Conservation (phyloP, 2,329 filamentous ascomycete genomes). For the Pseudogymnoascus sp. region DNA sequence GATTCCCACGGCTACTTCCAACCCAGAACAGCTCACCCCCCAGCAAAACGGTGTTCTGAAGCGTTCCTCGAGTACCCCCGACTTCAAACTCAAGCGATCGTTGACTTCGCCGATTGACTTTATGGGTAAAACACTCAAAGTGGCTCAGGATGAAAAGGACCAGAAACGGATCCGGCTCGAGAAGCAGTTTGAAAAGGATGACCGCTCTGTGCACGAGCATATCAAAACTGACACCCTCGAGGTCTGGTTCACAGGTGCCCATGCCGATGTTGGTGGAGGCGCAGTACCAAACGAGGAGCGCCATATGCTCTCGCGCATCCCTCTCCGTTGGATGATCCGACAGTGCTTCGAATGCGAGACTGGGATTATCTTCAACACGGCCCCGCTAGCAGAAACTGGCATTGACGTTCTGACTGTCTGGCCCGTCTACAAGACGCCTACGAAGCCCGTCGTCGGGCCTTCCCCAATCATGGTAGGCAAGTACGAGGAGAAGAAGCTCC, state of each 20-base stretch:
- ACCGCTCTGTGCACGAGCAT: constrained; percentile 14
- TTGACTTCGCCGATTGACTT: background rate
- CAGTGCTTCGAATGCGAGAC: constrained; percentile 41
- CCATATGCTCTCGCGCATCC: constrained; percentile 38
- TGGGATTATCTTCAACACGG: constrained; percentile 36
- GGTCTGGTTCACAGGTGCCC: constrained; percentile 38
- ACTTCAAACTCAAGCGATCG: background rate
- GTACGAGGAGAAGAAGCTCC: constrained; percentile 29
- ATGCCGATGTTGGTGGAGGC: constrained; percentile 39
- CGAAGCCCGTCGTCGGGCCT: constrained; percentile 29
- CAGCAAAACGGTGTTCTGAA: background rate
- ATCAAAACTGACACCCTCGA: constrained; percentile 38
- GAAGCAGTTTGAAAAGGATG: constrained; percentile 16
- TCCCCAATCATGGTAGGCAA: constrained; percentile 31
- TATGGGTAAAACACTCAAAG: background rate
- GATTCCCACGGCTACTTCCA: constrained; percentile 13
- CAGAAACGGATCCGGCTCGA: constrained; percentile 15
- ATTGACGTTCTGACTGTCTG: constrained; percentile 36
- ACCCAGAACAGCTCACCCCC: background rate
- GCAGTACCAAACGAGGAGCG: constrained; percentile 35
- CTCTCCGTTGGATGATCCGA: constrained; percentile 41
- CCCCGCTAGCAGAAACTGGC: constrained; percentile 34
- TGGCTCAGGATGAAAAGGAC: constrained; percentile 15
- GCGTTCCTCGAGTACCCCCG: constrained; percentile 8
- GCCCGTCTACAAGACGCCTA: constrained; percentile 31